Conservation (phyloP, 2,329 filamentous ascomycete species). For the Epichloe sibirici region DNA sequence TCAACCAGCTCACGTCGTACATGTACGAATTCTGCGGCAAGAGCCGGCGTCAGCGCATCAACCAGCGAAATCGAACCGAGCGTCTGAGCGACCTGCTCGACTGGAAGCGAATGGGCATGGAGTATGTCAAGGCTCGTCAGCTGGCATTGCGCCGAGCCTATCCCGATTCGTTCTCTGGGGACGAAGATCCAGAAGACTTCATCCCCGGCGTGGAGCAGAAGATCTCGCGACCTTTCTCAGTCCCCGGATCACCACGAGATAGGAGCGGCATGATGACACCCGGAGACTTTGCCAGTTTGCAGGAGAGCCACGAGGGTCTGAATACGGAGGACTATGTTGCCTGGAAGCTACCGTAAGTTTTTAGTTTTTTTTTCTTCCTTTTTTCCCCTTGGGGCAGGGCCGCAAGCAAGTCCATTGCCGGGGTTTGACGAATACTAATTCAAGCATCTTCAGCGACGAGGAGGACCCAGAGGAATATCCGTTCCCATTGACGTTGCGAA, state of each 20-base stretch:
- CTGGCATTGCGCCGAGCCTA: conserved; percentile 85
- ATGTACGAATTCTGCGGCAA: conserved; percentile 94
- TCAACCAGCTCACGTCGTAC: conserved; percentile 75
- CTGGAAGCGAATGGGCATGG: conserved; percentile 99
- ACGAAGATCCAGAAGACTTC: conserved; percentile 76
- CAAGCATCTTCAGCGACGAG: conserved; percentile 53
- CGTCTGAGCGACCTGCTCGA: conserved; percentile 87
- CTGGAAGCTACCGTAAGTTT: conserved; percentile 91
- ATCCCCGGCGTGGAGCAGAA: conserved; percentile 90
- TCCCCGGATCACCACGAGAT: conserved; percentile 84
- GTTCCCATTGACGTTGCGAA: conserved; percentile 45
- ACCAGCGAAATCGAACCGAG: conserved; percentile 95
- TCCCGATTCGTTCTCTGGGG: conserved; percentile 68
- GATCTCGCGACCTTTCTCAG: conserved; percentile 86
- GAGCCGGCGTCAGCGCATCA: conserved; percentile 92
- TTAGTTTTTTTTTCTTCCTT: not conserved
- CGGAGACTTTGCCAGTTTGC: conserved; percentile 90
- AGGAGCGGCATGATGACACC: conserved; percentile 97
- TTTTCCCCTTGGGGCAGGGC: not conserved
- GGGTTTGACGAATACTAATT: not conserved
- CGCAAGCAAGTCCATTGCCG: not conserved
- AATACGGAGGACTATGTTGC: conserved; percentile 96
- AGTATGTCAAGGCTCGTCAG: conserved; percentile 96
- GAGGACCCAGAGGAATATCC: conserved; percentile 72
- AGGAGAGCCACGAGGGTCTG: conserved; percentile 85